These are phyloP conservation scores for Coprinellus aureogranulatus DNA, from an alignment of 768 basidiomycete species.

Conservation along the genomic window DNA sequence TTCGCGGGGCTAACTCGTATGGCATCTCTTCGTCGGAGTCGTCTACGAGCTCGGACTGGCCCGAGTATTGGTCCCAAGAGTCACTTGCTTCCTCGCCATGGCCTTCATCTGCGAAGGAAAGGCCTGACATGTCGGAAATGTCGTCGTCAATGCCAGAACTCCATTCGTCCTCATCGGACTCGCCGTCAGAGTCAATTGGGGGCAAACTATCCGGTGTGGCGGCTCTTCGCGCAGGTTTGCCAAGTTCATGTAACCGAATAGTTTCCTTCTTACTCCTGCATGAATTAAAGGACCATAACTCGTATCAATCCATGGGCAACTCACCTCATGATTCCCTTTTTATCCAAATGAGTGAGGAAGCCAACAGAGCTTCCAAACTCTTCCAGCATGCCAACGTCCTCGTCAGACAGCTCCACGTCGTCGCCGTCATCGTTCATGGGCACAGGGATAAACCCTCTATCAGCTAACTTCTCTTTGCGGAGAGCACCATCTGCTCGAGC, in stretches of 20 bases:
- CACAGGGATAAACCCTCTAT: constrained; percentile 61
- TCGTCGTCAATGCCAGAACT: constrained; percentile 41
- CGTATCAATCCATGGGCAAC: neutral
- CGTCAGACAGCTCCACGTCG: constrained; percentile 61
- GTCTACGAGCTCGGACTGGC: constrained; percentile 20
- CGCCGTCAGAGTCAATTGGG: constrained; percentile 64
- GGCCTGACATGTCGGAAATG: constrained; percentile 18
- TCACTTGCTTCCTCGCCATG: constrained; percentile 28
- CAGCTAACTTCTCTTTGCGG: constrained; percentile 56
- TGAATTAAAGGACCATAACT: neutral
- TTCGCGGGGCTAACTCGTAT: constrained; percentile 66
- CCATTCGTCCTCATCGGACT: constrained; percentile 44
- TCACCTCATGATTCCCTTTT: constrained; percentile 80
- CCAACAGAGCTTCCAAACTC: constrained; percentile 60
- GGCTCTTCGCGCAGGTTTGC: constrained; percentile 51
- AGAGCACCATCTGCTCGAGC: neutral
- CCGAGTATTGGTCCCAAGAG: constrained; percentile 29
- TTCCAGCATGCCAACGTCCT: constrained; percentile 63
- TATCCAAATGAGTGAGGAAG: constrained; percentile 74
- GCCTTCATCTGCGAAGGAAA: constrained; percentile 29
- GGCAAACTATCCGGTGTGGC: constrained; percentile 60
- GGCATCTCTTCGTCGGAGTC: constrained; percentile 69
- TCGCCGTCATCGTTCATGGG: constrained; percentile 43
- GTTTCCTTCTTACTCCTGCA: constrained; percentile 84
- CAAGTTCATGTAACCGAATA: constrained; percentile 61